A percentile compares a stretch with the other conserved stretches of the same genome.
Evolutionary conservation across 2,329 filamentous ascomycete species (phyloP).

Genomic region (Sporothrix pseudoabietina): DNA sequence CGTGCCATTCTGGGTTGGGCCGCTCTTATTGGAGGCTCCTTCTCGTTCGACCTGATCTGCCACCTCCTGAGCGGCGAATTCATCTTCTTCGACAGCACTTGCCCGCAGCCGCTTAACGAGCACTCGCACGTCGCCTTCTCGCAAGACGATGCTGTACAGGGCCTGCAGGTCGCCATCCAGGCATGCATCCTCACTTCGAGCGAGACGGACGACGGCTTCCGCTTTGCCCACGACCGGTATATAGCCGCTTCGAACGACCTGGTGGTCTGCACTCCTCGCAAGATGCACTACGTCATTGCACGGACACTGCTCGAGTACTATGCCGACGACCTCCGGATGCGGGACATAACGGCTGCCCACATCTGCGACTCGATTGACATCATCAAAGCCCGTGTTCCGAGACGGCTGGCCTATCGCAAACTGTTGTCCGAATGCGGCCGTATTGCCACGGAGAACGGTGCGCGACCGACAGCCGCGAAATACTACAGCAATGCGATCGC

Average conservation of each 20-base stretch:
- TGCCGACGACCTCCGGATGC: constrained; percentile 59
- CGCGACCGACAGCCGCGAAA: constrained; percentile 76
- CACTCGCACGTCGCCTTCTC: constrained; percentile 55
- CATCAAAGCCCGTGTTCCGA: constrained; percentile 65
- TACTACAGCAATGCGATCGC: constrained; percentile 77
- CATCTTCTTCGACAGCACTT: constrained; percentile 55
- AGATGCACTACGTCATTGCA: constrained; percentile 91
- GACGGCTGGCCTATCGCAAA: constrained; percentile 69
- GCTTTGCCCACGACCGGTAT: constrained; percentile 87
- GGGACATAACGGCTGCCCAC: constrained; percentile 77
- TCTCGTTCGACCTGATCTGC: constrained; percentile 80
- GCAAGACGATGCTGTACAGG: constrained; percentile 70
- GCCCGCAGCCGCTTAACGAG: constrained; percentile 37
- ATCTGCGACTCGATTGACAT: constrained; percentile 76
- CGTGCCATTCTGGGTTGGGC: constrained; percentile 84
- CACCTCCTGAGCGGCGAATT: constrained; percentile 76
- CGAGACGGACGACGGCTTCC: constrained; percentile 82
- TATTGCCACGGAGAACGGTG: constrained; percentile 77
- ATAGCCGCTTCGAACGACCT: constrained; percentile 72
- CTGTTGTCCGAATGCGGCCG: constrained; percentile 79
- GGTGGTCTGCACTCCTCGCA: constrained; percentile 66
- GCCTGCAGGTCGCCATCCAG: constrained; percentile 79
- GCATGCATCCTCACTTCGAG: constrained; percentile 79
- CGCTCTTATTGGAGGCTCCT: constrained; percentile 76
- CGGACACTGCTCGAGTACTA: constrained; percentile 77